These are phyloP conservation scores for Uronychia setigera DNA, from an alignment of 73 alveolate species.

Conservation along the genomic window DNA sequence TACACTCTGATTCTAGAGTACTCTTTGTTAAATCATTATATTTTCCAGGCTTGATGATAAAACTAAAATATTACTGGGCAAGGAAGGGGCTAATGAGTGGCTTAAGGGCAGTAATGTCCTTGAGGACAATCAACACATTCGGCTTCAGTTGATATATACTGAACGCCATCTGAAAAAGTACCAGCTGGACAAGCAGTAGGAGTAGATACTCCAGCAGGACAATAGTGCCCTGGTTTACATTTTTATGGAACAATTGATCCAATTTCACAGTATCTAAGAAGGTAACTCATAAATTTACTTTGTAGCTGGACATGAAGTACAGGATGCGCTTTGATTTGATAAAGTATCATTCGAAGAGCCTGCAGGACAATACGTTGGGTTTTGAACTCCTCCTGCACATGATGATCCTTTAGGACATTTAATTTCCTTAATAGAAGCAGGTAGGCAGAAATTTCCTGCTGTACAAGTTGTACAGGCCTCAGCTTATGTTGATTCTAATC, in stretches of 20 bases:
- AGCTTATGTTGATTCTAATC: background rate
- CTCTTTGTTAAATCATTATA: background rate
- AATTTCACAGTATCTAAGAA: no score
- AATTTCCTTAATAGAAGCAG: constrained; percentile 35
- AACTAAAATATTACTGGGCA: constrained; percentile 73
- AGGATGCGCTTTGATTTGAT: no score
- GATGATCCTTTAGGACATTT: constrained; percentile 62
- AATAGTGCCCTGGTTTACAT: constrained; percentile 56
- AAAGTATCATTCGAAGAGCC: no score
- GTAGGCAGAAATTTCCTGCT: constrained; percentile 43
- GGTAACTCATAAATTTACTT: no score
- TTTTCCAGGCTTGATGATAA: constrained; percentile 31
- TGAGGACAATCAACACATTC: constrained; percentile 29
- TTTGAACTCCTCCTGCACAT: constrained; percentile 41
- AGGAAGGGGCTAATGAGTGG: constrained; percentile 47
- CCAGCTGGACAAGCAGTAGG: constrained; percentile 62
- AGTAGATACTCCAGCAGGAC: constrained; percentile 48
- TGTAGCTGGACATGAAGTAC: no score
- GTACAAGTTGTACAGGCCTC: constrained; percentile 33
- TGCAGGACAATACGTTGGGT: background rate
- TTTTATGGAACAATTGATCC: constrained; percentile 25
- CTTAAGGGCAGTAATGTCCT: constrained; percentile 68
- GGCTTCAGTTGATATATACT: background rate
- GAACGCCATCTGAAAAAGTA: background rate
- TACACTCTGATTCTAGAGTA: background rate